Base-by-base conservation (phyloP, 2,329 filamentous ascomycete species). In the Penicillium concentricum region DNA sequence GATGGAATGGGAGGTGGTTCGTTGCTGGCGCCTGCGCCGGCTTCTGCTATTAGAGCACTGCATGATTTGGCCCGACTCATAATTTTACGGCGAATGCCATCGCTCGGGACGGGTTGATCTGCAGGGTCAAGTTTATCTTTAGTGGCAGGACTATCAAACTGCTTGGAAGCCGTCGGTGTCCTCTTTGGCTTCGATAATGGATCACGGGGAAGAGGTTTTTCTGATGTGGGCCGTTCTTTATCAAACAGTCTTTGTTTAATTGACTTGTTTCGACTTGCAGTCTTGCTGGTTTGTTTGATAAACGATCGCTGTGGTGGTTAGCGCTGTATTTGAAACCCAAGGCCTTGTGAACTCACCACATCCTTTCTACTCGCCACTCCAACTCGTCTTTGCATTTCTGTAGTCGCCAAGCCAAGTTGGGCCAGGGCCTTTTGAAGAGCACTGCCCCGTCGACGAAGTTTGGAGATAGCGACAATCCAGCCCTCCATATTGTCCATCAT, bases 401-500 rank as follows among this genome's bases (percentile, higher is more conserved):
- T 84, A 52, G 95, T 87, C 63, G 94, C 89, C 51, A 84, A 86
- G 61, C 86, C 86, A 20, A 97, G 83, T 72, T 89, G 86, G 38
- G 86, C 83, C 39, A 96, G 81, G 30, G 87, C 79, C 7, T 85
- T 82, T 32, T 88, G 88, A 26, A 97, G 79, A 43, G 84, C 82
- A 59, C 87, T 84, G 15, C 88, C 87, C 68, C 88, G 91, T 22
- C 83, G 83, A 69, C 91, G 87, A 57, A 97, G 80, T 53, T 88
- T 88, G 52, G 86, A 82, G 67, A 96, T 87, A 7, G 91, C 91
- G 55, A 87, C 86, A 56, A 87, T 85, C 93, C 93, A 97, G 42
- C 92, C 92, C 61, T 95, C 89, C 9, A 92, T 88, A 66, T 97
- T 97, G 34, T 91, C 90, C 68, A 89, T 88, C 92, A 97, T 97